Evolutionary conservation across 768 basidiomycete species (phyloP).

Genomic region (Kwoniella dendrophila): DNA sequence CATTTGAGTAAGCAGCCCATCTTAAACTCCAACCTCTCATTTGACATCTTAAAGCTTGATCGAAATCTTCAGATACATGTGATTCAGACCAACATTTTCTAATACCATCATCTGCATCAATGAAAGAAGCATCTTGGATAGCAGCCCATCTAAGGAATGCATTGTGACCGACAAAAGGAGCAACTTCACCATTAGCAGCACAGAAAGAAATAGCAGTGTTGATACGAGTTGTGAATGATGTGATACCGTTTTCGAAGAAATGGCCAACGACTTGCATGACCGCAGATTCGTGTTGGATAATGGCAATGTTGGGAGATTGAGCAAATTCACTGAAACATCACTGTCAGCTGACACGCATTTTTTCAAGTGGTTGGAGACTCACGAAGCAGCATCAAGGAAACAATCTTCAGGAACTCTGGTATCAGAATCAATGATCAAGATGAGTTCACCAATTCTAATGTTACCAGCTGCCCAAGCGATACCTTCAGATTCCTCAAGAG

Average conservation of each 20-base stretch:
- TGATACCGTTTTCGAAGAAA: constrained; percentile 88
- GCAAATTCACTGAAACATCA: constrained; percentile 72
- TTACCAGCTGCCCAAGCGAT: constrained; percentile 72
- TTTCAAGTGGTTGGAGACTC: neutral
- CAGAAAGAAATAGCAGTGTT: constrained; percentile 60
- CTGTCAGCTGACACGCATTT: too few species aligned
- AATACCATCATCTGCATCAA: constrained; percentile 67
- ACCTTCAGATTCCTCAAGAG: constrained; percentile 68
- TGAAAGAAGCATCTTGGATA: constrained; percentile 74
- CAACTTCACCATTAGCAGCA: constrained; percentile 53
- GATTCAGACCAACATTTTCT: constrained; percentile 80
- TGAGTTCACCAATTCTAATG: constrained; percentile 65
- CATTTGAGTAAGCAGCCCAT: constrained; percentile 77
- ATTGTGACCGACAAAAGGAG: constrained; percentile 56
- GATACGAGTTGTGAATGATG: constrained; percentile 83
- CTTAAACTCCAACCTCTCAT: constrained; percentile 59
- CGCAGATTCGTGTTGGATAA: constrained; percentile 88
- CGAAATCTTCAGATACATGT: constrained; percentile 79
- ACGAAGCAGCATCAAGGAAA: constrained; percentile 75
- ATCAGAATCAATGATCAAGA: constrained; percentile 81
- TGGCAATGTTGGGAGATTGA: constrained; percentile 78
- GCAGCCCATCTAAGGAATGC: constrained; percentile 83
- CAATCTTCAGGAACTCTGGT: constrained; percentile 82
- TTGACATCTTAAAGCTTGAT: constrained; percentile 60
- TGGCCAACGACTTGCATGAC: constrained; percentile 89